Evolutionary conservation across 164 flowering plant species (phyloP).

Genomic region (Berberis thunbergii): DNA sequence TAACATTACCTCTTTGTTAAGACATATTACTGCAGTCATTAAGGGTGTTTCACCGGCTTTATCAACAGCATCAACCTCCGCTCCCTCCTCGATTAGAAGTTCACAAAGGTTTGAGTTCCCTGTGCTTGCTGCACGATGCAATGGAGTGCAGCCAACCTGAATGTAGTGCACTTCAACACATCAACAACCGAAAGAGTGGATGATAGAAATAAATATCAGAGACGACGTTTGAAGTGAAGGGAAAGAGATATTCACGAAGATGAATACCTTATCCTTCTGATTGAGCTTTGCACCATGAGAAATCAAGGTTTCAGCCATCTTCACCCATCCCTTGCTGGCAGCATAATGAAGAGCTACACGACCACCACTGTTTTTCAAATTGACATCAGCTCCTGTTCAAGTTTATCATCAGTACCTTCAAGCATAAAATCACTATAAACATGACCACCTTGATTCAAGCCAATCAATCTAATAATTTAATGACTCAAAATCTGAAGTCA

Average conservation of each 20-base stretch:
- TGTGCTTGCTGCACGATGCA: constrained; percentile 93
- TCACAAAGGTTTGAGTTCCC: constrained; percentile 71
- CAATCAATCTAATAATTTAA: no score
- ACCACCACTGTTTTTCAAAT: constrained; percentile 79
- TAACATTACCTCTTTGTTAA: constrained; percentile 60
- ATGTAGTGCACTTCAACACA: constrained; percentile 1
- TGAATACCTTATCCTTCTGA: constrained; percentile 63
- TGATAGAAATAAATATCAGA: background rate
- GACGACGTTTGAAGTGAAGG: background rate
- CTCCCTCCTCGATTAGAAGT: constrained; percentile 88
- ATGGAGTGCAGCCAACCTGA: constrained; percentile 93
- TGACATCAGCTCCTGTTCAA: constrained; percentile 71
- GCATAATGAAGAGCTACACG: constrained; percentile 97
- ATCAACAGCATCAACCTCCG: constrained; percentile 80
- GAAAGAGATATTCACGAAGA: no score
- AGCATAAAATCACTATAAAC: constrained; percentile 2
- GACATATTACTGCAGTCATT: constrained; percentile 78
- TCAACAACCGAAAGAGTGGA: no score
- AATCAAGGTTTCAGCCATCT: constrained; percentile 65
- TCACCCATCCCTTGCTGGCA: constrained; percentile 86
- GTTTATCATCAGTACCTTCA: background rate
- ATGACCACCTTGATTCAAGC: no score
- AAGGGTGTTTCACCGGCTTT: constrained; percentile 84
- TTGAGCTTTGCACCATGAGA: constrained; percentile 74
- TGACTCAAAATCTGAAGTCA: no score